Evolutionary conservation across 805 yeast genomes (phyloP).

Genomic region (Myxozyma lipomycoides): DNA sequence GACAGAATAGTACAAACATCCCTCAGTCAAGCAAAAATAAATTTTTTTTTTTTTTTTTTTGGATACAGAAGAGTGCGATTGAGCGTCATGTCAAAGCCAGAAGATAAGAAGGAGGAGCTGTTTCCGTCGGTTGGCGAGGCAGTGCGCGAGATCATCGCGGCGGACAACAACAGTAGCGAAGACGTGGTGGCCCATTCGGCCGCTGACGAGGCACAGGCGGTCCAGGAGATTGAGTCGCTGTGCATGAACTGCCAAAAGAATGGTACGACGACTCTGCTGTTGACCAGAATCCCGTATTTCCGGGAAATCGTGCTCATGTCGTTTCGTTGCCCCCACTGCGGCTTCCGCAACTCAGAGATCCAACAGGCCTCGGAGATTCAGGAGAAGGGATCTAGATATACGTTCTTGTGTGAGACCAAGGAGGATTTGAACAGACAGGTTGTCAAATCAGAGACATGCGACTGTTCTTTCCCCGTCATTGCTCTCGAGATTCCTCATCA

Average conservation of each 20-base stretch:
- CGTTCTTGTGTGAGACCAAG: slow-evolving; percentile 59
- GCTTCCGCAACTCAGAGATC: slow-evolving; percentile 82
- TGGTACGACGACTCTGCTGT: slow-evolving; percentile 76
- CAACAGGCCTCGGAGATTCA: slow-evolving; percentile 95
- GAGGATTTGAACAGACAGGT: slow-evolving; percentile 86
- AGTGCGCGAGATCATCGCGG: slow-evolving; percentile 46
- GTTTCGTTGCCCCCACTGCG: slow-evolving; percentile 93
- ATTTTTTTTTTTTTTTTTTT: too few species aligned
- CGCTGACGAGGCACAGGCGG: slow-evolving; percentile 89
- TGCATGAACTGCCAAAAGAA: slow-evolving; percentile 92
- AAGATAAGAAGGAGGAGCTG: slow-evolving; percentile 10
- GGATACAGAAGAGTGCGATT: too few species aligned
- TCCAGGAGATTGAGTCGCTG: slow-evolving; percentile 88
- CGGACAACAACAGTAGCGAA: slow-evolving; percentile 55
- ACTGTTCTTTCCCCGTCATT: slow-evolving; percentile 72
- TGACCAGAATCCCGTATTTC: slow-evolving; percentile 89
- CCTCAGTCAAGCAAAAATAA: too few species aligned
- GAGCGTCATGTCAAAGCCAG: too few species aligned
- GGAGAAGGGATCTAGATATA: slow-evolving; percentile 76
- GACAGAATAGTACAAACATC: too few species aligned
- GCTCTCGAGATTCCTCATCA: slow-evolving; percentile 95
- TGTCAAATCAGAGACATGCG: slow-evolving; percentile 82
- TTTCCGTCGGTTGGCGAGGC: slow-evolving; percentile 21
- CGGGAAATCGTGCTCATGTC: slow-evolving; percentile 91
- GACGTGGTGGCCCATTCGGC: slow-evolving; percentile 45